Evolutionary conservation across 352 stramenopile genomes (phyloP).

Genomic region (Phytophthora chlamydospora): DNA sequence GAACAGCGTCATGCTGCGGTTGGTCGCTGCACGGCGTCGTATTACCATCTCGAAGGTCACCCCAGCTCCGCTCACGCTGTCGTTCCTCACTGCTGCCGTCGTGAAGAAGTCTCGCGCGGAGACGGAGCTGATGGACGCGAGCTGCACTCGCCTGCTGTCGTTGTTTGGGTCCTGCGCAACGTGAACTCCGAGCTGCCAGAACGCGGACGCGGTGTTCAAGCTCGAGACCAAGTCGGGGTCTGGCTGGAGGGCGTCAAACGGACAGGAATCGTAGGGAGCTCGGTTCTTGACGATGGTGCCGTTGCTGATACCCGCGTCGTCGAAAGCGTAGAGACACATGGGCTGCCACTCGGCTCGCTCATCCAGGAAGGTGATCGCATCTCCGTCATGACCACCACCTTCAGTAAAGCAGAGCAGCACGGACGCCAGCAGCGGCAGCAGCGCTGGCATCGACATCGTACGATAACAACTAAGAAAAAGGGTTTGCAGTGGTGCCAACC

Average conservation of each 20-base stretch:
- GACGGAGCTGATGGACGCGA: conserved; percentile 57
- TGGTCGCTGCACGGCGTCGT: conserved; percentile 38
- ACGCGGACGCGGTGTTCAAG: conserved; percentile 34
- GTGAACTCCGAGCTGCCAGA: conserved; percentile 54
- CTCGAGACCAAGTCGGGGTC: conserved; percentile 52
- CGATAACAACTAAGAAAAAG: too few species aligned
- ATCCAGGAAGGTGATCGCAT: conserved; percentile 31
- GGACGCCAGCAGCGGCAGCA: conserved; percentile 8
- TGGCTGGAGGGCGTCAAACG: conserved; percentile 69
- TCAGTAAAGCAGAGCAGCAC: conserved; percentile 8
- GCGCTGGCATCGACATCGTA: neutral
- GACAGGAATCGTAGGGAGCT: conserved; percentile 39
- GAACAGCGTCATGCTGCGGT: conserved; percentile 74
- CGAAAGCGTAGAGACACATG: conserved; percentile 50
- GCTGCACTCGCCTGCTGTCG: conserved; percentile 48
- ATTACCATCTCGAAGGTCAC: conserved; percentile 79
- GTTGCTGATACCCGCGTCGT: conserved; percentile 18
- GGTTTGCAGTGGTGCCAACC: too few species aligned
- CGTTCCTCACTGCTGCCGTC: conserved; percentile 32
- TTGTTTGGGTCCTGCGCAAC: conserved; percentile 35
- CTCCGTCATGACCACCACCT: conserved; percentile 2
- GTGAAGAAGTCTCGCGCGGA: conserved; percentile 61
- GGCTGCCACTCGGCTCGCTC: conserved; percentile 30
- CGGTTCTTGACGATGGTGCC: conserved; percentile 13
- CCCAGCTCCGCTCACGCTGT: conserved; percentile 19